A percentile compares a stretch with the other conserved stretches of the same genome.
These are phyloP conservation scores for Podospora pseudocomata DNA, from an alignment of 495 filamentous ascomycete genomes.

Conservation along the genomic window DNA sequence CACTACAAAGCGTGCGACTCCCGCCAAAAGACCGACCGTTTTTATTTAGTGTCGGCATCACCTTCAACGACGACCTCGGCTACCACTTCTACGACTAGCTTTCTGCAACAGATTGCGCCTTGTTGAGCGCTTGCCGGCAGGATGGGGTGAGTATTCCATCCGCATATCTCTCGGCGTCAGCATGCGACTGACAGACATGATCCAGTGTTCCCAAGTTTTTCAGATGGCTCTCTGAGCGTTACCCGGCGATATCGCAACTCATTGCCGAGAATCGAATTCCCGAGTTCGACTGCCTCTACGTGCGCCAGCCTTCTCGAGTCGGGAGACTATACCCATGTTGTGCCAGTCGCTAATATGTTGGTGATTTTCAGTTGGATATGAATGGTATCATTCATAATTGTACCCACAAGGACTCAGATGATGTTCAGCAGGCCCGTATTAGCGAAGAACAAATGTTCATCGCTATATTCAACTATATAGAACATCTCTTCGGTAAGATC, in stretches of 20 bases:
- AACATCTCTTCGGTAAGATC: constrained; percentile 97
- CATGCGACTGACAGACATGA: constrained; percentile 18
- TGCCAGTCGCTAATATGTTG: constrained; percentile 22
- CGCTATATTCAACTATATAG: constrained; percentile 99
- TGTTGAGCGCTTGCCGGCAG: constrained; percentile 13
- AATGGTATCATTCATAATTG: constrained; percentile 99
- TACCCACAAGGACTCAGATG: constrained; percentile 91
- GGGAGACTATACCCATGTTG: not conserved
- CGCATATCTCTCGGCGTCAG: not conserved
- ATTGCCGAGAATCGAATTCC: constrained; percentile 99
- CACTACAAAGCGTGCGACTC: not conserved
- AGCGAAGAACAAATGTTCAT: constrained; percentile 99
- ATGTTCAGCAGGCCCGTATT: constrained; percentile 85
- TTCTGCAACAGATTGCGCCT: constrained; percentile 4
- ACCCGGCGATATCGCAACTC: constrained; percentile 96
- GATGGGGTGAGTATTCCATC: constrained; percentile 28
- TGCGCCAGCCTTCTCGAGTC: constrained; percentile 36
- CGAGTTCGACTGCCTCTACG: constrained; percentile 96
- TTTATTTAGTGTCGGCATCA: constrained; percentile 35
- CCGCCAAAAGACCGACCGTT: constrained; percentile 29
- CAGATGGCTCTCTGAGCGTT: constrained; percentile 96
- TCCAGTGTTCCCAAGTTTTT: constrained; percentile 94
- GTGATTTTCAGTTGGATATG: constrained; percentile 72
- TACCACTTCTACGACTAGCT: constrained; percentile 6
- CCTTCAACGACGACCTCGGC: not conserved